Percentiles rank a stretch among this genome's conserved stretches.
Conservation (phyloP, 164 flowering plant genomes). For the Vitis labrusca region DNA sequence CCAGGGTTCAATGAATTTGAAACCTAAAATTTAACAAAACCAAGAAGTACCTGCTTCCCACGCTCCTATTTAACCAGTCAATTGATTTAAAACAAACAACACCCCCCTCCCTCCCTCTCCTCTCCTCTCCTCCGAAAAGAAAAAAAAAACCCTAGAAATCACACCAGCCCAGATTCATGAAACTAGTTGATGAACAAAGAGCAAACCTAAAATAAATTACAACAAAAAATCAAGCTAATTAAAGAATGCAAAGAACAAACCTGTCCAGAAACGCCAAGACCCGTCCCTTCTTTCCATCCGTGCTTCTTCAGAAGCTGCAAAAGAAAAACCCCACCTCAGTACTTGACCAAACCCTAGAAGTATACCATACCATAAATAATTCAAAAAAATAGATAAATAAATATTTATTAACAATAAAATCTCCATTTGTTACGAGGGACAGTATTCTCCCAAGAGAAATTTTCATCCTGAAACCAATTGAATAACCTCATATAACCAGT, state of each 20-base stretch:
- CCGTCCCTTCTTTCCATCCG: constrained; percentile 92
- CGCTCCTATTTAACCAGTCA: not conserved
- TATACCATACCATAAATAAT: not conserved
- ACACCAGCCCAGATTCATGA: too few relatives aligned
- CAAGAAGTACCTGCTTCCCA: not conserved
- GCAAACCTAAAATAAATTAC: not conserved
- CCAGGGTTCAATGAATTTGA: not conserved
- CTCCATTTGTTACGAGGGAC: not conserved
- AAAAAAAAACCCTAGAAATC: not conserved
- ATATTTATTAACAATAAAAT: too few relatives aligned
- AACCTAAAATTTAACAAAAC: not conserved
- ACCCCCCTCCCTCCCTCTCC: too few relatives aligned
- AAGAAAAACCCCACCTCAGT: not conserved
- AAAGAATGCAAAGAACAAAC: constrained; percentile 22
- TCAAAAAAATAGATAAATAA: too few relatives aligned
- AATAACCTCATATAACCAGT: too few relatives aligned
- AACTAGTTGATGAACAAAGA: too few relatives aligned
- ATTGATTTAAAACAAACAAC: not conserved
- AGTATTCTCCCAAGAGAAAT: not conserved
- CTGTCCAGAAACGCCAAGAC: constrained; percentile 80
- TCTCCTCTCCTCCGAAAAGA: not conserved
- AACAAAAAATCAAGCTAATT: not conserved
- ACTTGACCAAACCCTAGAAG: not conserved
- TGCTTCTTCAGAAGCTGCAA: constrained; percentile 74
- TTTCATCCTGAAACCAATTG: not conserved